These are phyloP conservation scores for Venturia carpophila DNA, from an alignment of 2,329 filamentous ascomycete species.

Conservation along the genomic window DNA sequence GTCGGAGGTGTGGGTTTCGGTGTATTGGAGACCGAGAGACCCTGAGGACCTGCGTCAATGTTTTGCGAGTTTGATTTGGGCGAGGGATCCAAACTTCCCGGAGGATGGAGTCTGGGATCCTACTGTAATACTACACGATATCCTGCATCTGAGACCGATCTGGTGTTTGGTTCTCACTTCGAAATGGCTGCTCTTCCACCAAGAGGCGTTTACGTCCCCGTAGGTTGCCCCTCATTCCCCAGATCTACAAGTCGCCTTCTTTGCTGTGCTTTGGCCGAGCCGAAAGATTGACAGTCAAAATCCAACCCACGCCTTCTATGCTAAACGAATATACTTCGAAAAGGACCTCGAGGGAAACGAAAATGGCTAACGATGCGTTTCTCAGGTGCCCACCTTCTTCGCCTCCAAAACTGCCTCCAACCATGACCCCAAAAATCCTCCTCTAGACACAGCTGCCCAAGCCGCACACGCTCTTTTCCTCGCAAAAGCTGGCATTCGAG, in stretches of 20 bases:
- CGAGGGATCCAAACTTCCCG: background rate
- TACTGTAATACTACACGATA: background rate
- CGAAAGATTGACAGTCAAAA: background rate
- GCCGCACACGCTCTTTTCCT: conserved; percentile 52
- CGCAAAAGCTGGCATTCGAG: conserved; percentile 51
- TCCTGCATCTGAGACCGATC: background rate
- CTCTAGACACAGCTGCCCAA: conserved; percentile 52
- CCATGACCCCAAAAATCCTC: conserved; percentile 40
- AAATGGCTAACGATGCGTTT: background rate
- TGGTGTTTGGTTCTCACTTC: background rate
- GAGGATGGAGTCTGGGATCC: background rate
- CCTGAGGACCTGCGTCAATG: background rate
- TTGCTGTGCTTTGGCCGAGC: background rate
- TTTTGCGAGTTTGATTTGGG: background rate
- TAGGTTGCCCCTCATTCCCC: conserved; percentile 10
- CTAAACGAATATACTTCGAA: background rate
- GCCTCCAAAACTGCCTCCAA: conserved; percentile 38
- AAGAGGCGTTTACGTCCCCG: conserved; percentile 17
- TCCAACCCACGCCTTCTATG: background rate
- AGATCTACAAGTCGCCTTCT: background rate
- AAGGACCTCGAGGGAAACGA: background rate
- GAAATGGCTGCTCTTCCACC: conserved; percentile 18
- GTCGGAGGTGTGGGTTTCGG: background rate
- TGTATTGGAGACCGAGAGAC: conserved; percentile 5
- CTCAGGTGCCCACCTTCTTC: conserved; percentile 55